Evolutionary conservation across 768 basidiomycete species (phyloP).

Genomic region (Podaxis sp.): DNA sequence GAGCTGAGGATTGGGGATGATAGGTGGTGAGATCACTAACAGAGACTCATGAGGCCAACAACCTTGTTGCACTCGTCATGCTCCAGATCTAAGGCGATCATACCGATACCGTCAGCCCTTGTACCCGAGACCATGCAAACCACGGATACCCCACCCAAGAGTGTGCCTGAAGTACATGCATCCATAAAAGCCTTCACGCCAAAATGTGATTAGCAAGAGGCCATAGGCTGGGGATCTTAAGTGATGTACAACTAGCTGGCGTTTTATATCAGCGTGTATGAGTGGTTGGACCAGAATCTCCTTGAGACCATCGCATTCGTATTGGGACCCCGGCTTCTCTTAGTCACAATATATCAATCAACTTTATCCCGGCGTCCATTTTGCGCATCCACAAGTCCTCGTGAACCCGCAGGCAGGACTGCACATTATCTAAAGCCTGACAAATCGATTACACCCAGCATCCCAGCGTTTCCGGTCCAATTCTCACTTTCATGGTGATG

Average conservation of each 20-base stretch:
- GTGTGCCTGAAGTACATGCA: conserved; percentile 13
- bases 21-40: background rate
- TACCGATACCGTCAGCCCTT: background rate
- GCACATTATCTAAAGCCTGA: background rate
- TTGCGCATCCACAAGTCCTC: background rate
- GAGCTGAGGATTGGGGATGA: background rate
- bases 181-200: background rate
- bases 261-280: background rate
- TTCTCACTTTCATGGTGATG: background rate
- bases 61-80: conserved; percentile 14
- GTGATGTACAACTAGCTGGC: background rate
- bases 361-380: background rate
- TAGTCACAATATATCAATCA: background rate
- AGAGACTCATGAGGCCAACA: conserved; percentile 3
- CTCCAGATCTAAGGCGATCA: conserved; percentile 9
- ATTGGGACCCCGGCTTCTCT: background rate
- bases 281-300: background rate
- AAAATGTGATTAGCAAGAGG: background rate
- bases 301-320: background rate
- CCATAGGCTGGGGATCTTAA: background rate
- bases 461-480: background rate
- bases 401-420: background rate
- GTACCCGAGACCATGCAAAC: background rate
- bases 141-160: conserved; percentile 11
- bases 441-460: background rate